Base-by-base conservation (phyloP, 2,329 filamentous ascomycete genomes). In the Fusarium secorum region DNA sequence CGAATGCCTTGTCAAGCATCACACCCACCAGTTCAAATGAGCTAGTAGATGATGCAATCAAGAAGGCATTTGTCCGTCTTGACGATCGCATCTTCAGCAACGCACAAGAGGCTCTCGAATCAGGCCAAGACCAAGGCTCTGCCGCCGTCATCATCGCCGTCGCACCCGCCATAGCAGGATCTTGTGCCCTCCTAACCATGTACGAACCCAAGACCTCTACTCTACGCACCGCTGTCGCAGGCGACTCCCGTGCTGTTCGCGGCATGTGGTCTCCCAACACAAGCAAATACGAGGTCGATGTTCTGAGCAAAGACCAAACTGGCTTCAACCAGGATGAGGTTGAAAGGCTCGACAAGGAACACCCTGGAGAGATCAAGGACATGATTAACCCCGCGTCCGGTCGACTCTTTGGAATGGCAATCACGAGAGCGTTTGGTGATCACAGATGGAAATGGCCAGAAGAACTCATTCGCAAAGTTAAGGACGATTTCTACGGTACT, bases 391-490 rank as follows among this genome's bases (percentile, higher is more conserved):
- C 75, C 6, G 82, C 85, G 63, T 81, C 83, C 20, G 90, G 90
- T 1, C 85, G 91, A 1, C 78, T 92, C 0, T 83, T 91, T 64
- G 90, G 91, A 2, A 84, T 89, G 42, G 81, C 82, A 41, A 84
- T 91, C 2, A 89, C 90, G 1, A 84, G 91, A 9, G 90, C 89
- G 0, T 93, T 93, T 75, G 91, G 91, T 20, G 90, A 93, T 75
- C 84, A 86, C 54, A 84, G 87, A 63, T 92, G 89, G 88, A 93
- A 93, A 77, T 92, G 89, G 88, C 77, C 86, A 7, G 75, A 84
- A 18, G 82, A 85, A 5, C 78, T 87, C 10, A 66, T 79, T 45
- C 59, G 68, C 36, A 58, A 68, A 22, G 63, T 74, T 10, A 68
- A 75, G n/a, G 82, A 86, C 62, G 82, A 83, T 54, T 89, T 83